Percentiles rank a stretch among this genome's conserved stretches.
Evolutionary conservation across 2,329 filamentous ascomycete genomes (phyloP).

Genomic region (Pseudogymnoascus sp.): DNA sequence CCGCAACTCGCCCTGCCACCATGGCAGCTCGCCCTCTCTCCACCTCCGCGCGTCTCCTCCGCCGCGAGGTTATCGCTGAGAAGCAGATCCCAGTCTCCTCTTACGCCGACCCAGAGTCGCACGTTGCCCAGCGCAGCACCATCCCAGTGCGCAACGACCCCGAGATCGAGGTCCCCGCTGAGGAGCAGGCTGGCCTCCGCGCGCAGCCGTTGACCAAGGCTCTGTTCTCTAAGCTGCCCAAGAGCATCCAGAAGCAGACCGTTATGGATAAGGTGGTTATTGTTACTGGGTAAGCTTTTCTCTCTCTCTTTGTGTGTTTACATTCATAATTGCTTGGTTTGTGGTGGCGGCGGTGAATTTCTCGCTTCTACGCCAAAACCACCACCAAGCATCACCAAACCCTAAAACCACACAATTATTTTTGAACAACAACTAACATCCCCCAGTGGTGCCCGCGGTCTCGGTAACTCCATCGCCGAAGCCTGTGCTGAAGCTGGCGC

Average conservation of each 20-base stretch:
- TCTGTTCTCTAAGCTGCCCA: constrained; percentile 48
- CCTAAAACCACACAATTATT: background rate
- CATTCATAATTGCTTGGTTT: background rate
- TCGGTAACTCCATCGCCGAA: constrained; percentile 72
- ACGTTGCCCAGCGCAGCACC: constrained; percentile 18
- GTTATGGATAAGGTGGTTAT: constrained; percentile 63
- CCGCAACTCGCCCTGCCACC: constrained; percentile 5
- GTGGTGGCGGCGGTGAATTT: background rate
- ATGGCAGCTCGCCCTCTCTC: constrained; percentile 20
- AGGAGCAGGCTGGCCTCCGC: constrained; percentile 3
- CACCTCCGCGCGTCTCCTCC: constrained; percentile 13
- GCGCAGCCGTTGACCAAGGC: constrained; percentile 41
- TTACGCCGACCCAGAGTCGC: constrained; percentile 13
- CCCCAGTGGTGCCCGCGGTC: constrained; percentile 60
- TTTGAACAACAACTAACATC: constrained; percentile 21
- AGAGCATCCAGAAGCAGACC: constrained; percentile 60
- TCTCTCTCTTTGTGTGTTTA: background rate
- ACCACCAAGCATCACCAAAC: background rate
- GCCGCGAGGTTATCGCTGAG: constrained; percentile 22
- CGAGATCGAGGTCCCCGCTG: constrained; percentile 1
- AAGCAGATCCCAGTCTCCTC: constrained; percentile 21
- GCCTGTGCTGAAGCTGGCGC: constrained; percentile 69
- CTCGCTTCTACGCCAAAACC: background rate
- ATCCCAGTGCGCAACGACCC: constrained; percentile 20
- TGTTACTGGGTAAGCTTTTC: constrained; percentile 53